Evolutionary conservation across 2,329 filamentous ascomycete species (phyloP), one percentile per base, ranked within the genome.

Genomic region (Dactylellina parvicollis): DNA sequence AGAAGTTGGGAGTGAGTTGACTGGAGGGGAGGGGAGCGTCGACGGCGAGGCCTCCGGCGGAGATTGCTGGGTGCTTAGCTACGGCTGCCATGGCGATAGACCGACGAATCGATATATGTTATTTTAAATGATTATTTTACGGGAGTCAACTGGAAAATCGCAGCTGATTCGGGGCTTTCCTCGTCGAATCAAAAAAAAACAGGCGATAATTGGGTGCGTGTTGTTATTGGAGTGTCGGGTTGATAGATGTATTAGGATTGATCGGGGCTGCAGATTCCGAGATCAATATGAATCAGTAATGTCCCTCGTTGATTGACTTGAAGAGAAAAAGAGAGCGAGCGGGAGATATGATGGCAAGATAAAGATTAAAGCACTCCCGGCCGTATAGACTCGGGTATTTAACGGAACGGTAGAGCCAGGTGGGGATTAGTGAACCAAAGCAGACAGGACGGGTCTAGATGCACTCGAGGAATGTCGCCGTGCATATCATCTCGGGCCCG

Each of bases 391-490:
- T 46, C 67, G 59, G 67, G 67, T 57, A 65, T 64, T 72, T 72
- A 18, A 65, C 59, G 67, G 67, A 72, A 72, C 44, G 38, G 47
- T 26, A 59, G 42, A 22, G 47, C 62, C 52, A 52, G 59, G 34
- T 57, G 67, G n/a, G 67, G 67, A 64, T 71, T 50, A 71, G 66
- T 64, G 57, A 71, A 38, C 66, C 26, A 52, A 57, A 57, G 49
- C 50, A 36, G 67, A 44, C 57, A 64, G 59, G 57, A 42, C 49
- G 44, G 67, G 69, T 73, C 69, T 73, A 66, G 69, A 73, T 73
- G 69, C 69, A 54, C 54, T 73, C 66, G 26, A 73, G 69, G 69
- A 73, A 73, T 73, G 69, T 73, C 60, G 60, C 61, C 60, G 60
- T 73, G 69, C 69, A 70, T 54, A 46, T 42, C 22, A 54, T 32